Evolutionary conservation across 23 red algal genomes (phyloP).

Genomic region (Agarophyton chilense): DNA sequence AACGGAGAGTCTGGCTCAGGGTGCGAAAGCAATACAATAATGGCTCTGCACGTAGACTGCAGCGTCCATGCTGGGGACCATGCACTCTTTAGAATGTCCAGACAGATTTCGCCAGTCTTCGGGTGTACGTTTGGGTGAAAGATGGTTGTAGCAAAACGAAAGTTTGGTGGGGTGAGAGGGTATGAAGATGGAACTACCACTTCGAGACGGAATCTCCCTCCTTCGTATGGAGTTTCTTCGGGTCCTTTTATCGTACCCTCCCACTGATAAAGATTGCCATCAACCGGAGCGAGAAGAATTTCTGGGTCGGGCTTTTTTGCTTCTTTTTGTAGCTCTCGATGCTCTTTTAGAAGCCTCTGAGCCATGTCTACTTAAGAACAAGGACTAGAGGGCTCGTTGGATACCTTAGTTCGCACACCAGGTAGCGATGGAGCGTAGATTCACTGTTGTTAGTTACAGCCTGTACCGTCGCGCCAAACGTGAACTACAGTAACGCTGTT

Average conservation of each 20-base stretch:
- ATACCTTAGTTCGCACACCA: not conserved
- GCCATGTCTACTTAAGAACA: conserved; percentile 37
- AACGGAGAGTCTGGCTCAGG: conserved; percentile 95
- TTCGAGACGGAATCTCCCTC: conserved; percentile 78
- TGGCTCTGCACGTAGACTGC: conserved; percentile 86
- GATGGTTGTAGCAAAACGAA: conserved; percentile 87
- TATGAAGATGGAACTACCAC: conserved; percentile 86
- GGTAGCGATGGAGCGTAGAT: no score
- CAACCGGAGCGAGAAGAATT: conserved; percentile 81
- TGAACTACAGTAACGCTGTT: no score
- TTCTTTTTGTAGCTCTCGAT: conserved; percentile 88
- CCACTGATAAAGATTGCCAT: conserved; percentile 82
- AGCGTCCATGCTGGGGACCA: conserved; percentile 99
- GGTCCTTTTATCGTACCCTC: conserved; percentile 82
- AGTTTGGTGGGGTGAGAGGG: conserved; percentile 82
- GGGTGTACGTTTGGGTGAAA: conserved; percentile 99
- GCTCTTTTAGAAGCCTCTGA: conserved; percentile 82
- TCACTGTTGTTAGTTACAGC: no score
- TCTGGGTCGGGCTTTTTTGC: conserved; percentile 58
- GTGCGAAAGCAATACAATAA: conserved; percentile 89
- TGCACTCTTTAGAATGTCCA: conserved; percentile 94
- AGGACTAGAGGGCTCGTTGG: not conserved
- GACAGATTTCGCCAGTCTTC: conserved; percentile 97
- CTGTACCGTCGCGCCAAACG: no score
- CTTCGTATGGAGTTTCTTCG: conserved; percentile 87